phyloP scores from a whole-genome alignment of 352 stramenopile species.

The Globisporangium yorkense region DNA sequence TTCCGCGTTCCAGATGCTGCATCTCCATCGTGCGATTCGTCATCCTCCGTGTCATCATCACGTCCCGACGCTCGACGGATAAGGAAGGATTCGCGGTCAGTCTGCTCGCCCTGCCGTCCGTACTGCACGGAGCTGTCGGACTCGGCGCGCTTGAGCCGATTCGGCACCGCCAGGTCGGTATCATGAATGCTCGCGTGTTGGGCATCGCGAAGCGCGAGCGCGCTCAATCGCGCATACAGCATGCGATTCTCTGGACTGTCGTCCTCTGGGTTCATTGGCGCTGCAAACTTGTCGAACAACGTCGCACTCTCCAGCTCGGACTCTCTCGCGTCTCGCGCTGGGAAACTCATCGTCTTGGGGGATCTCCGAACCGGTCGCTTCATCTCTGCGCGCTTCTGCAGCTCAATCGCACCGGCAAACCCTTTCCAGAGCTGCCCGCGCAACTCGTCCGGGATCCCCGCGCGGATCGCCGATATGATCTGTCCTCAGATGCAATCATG shows the following conservation, averaged over 20 bases:
- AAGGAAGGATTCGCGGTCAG: slow-evolving; percentile 27
- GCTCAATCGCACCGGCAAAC: slow-evolving; percentile 52
- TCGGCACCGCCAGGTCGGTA: slow-evolving; percentile 5
- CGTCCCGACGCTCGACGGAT: slow-evolving; percentile 18
- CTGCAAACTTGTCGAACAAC: slow-evolving; percentile 45
- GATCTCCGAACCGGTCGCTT: slow-evolving; percentile 45
- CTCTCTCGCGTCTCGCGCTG: slow-evolving; percentile 1
- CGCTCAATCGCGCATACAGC: slow-evolving; percentile 53
- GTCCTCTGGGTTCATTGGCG: slow-evolving; percentile 29
- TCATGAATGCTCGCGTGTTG: slow-evolving; percentile 1
- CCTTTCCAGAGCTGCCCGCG: slow-evolving; percentile 71
- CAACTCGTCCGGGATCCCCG: slow-evolving; percentile 72
- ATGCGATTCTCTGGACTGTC: slow-evolving; percentile 57
- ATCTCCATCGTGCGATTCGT: slow-evolving; percentile 9
- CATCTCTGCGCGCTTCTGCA: slow-evolving; percentile 54
- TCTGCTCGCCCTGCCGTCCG: slow-evolving; percentile 29
- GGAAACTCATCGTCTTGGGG: slow-evolving; percentile 43
- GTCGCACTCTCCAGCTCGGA: slow-evolving; percentile 5
- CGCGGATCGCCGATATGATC: slow-evolving; percentile 70
- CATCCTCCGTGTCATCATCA: slow-evolving; percentile 26
- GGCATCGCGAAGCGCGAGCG: slow-evolving; percentile 43
- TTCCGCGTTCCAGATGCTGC: slow-evolving; percentile 14
- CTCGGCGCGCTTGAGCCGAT: slow-evolving; percentile 15
- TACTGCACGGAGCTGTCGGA: slow-evolving; percentile 37
- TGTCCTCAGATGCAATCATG: slow-evolving; percentile 9